Evolutionary conservation across 1,284 basidiomycete genomes (phyloP).

Genomic region (Thecaphora frezii): DNA sequence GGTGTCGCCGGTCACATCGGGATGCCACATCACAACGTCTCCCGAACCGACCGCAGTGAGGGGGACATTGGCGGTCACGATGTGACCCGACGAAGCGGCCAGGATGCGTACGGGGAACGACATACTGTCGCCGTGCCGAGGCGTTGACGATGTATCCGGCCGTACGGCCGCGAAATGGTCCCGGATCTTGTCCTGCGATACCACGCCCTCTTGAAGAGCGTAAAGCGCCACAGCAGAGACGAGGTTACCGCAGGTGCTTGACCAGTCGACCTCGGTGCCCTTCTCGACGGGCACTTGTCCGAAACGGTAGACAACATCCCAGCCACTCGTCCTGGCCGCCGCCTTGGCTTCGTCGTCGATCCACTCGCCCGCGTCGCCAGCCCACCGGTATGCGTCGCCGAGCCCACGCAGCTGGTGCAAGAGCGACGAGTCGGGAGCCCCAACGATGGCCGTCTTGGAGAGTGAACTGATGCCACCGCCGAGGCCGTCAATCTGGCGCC

Average conservation of each 20-base stretch:
- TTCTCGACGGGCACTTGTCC: constrained; percentile 53
- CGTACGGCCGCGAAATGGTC: constrained; percentile 4
- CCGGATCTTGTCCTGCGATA: constrained; percentile 13
- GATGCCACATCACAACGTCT: constrained; percentile 12
- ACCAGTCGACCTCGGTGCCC: constrained; percentile 45
- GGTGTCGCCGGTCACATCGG: constrained; percentile 25
- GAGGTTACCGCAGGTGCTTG: constrained; percentile 54
- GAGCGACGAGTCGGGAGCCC: constrained; percentile 19
- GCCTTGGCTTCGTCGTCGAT: constrained; percentile 31
- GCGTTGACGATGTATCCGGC: not conserved
- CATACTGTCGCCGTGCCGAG: constrained; percentile 8
- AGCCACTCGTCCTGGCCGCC: constrained; percentile 13
- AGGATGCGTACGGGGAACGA: constrained; percentile 34
- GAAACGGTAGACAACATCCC: constrained; percentile 55
- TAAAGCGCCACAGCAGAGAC: constrained; percentile 51
- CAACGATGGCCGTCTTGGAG: constrained; percentile 76
- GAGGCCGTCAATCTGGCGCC: constrained; percentile 72
- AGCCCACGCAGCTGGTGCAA: not conserved
- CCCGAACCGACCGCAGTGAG: constrained; percentile 8
- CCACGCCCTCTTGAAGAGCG: constrained; percentile 26
- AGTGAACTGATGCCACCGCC: constrained; percentile 78
- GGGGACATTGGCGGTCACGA: constrained; percentile 41
- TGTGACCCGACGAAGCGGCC: constrained; percentile 41
- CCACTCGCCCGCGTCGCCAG: constrained; percentile 31
- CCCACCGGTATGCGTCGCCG: not conserved